Evolutionary conservation across 176 grass and related monocot genomes (phyloP).

Genomic region (Stipa capillata): DNA sequence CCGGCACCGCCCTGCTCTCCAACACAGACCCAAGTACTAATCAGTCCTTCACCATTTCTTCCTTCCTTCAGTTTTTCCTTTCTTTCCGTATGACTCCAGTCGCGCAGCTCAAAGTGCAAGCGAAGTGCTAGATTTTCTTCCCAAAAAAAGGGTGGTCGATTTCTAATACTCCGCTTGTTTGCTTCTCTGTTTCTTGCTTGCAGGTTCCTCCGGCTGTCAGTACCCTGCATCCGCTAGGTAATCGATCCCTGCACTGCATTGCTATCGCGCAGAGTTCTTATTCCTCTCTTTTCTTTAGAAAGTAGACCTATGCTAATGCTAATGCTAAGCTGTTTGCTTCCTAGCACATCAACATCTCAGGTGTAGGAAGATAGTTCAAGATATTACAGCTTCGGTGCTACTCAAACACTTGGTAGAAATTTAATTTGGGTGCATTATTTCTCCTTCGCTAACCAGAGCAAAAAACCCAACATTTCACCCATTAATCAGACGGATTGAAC

Average conservation of each 20-base stretch:
- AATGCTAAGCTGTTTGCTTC: no score
- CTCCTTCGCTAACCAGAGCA: no score
- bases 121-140: not conserved
- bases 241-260: not conserved
- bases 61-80: no score
- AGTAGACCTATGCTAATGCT: not conserved
- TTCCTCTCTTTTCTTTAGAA: not conserved
- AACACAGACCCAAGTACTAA: constrained; percentile 68
- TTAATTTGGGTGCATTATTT: no score
- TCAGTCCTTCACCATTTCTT: no score
- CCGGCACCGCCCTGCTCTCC: constrained; percentile 27
- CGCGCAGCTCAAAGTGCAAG: not conserved
- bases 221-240: constrained; percentile 74
- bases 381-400: no score
- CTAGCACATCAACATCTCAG: not conserved
- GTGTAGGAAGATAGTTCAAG: not conserved
- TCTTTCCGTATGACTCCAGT: no score
- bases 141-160: not conserved
- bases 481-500: not conserved
- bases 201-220: constrained; percentile 52
- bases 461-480: not conserved
- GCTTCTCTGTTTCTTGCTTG: no score
- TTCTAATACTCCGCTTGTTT: constrained; percentile 1
- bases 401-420: no score
- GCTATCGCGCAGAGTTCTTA: not conserved